Evolutionary conservation across 352 stramenopile genomes (phyloP).

Genomic region (Phytophthora citricola): DNA sequence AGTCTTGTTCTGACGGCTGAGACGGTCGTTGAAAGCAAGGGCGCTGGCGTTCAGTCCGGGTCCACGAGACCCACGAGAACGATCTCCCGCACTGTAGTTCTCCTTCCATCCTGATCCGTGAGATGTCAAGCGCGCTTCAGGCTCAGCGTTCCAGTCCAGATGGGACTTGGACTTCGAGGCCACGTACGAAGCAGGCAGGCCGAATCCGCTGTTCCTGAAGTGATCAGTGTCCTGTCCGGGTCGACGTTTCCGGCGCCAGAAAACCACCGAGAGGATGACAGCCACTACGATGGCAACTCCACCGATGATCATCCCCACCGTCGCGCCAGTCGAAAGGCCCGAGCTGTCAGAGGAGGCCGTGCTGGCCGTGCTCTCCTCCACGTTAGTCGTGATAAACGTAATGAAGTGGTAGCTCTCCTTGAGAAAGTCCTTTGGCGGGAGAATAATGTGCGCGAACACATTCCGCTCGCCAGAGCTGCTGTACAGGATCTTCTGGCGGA

Average conservation of each 20-base stretch:
- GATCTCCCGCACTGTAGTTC: constrained; percentile 47
- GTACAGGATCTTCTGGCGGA: constrained; percentile 68
- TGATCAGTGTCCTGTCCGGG: constrained; percentile 53
- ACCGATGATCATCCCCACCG: constrained; percentile 57
- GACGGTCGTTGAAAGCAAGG: constrained; percentile 66
- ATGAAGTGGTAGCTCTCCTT: constrained; percentile 83
- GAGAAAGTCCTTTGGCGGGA: constrained; percentile 58
- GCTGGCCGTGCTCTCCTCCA: constrained; percentile 31
- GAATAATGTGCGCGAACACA: constrained; percentile 81
- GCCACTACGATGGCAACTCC: constrained; percentile 48
- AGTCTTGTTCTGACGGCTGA: constrained; percentile 65
- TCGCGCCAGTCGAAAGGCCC: constrained; percentile 49
- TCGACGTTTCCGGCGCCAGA: constrained; percentile 61
- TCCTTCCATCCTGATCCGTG: constrained; percentile 53
- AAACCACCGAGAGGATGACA: constrained; percentile 63
- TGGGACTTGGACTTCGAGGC: constrained; percentile 63
- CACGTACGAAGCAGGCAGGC: constrained; percentile 43
- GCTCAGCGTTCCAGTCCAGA: constrained; percentile 72
- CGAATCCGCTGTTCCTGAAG: constrained; percentile 68
- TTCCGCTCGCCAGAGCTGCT: constrained; percentile 61
- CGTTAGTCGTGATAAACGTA: constrained; percentile 67
- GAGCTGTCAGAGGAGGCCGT: constrained; percentile 16
- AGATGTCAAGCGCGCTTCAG: constrained; percentile 30
- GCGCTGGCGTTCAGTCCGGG: constrained; percentile 67
- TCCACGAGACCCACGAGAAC: constrained; percentile 47